These are phyloP conservation scores for Taphrina confusa DNA, from an alignment of 1,139 yeast species.

Conservation along the genomic window DNA sequence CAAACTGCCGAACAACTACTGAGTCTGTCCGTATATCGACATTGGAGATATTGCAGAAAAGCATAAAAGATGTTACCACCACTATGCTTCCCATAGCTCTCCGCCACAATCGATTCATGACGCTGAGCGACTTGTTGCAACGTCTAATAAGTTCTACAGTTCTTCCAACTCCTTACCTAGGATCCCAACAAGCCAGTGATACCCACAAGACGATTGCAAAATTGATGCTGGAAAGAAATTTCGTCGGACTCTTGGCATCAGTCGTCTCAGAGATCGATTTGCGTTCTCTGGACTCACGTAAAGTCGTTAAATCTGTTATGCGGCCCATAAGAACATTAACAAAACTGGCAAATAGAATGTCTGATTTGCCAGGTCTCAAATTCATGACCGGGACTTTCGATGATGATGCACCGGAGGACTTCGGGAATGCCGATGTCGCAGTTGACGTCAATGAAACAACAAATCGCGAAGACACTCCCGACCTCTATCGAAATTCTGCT, in stretches of 20 bases:
- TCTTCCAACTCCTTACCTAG: background rate
- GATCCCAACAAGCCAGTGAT: background rate
- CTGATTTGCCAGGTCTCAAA: slow-evolving; percentile 54
- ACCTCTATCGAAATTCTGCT: slow-evolving; percentile 81
- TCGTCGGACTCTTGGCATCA: slow-evolving; percentile 60
- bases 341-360: slow-evolving; percentile 47
- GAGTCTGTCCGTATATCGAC: slow-evolving; percentile 76
- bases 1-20: slow-evolving; percentile 56
- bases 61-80: slow-evolving; percentile 55
- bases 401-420: slow-evolving; percentile 39
- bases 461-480: slow-evolving; percentile 72
- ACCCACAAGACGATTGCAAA: slow-evolving; percentile 48
- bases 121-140: slow-evolving; percentile 55
- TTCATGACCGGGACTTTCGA: slow-evolving; percentile 11
- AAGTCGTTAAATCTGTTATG: slow-evolving; percentile 59
- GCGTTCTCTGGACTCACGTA: slow-evolving; percentile 66
- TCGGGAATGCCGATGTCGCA: slow-evolving; percentile 36
- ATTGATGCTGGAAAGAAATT: slow-evolving; percentile 65
- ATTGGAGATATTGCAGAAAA: slow-evolving; percentile 68
- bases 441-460: slow-evolving; percentile 59
- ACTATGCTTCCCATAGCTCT: slow-evolving; percentile 47
- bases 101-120: slow-evolving; percentile 59
- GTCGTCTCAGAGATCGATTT: slow-evolving; percentile 67
- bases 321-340: slow-evolving; percentile 66
- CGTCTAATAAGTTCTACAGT: slow-evolving; percentile 6